A percentile compares a stretch with the other conserved stretches of the same genome.
Evolutionary conservation across 148 eudicot species (phyloP).

Genomic region (Rhododendron griersonianum): DNA sequence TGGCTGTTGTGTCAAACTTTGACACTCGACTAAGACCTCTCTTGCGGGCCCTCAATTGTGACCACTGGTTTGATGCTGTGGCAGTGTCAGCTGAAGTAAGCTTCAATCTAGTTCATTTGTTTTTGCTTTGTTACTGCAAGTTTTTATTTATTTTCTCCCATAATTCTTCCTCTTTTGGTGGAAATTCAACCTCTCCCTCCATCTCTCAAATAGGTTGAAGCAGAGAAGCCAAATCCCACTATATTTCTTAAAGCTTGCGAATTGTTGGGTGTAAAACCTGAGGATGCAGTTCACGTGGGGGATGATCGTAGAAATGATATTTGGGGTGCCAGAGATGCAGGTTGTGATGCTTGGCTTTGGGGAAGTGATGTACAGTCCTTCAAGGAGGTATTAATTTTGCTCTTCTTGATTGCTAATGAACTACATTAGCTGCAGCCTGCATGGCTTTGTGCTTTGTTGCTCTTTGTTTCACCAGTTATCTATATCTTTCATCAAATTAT

Average conservation of each 20-base stretch:
- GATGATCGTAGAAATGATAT: slow-evolving; percentile 91
- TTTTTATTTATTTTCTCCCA: background rate
- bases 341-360: slow-evolving; percentile 99
- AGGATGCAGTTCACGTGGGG: too few species aligned
- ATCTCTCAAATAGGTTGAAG: too few species aligned
- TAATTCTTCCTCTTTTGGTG: background rate
- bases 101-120: background rate
- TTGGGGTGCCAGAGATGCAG: slow-evolving; percentile 99
- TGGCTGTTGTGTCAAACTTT: slow-evolving; percentile 92
- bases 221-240: too few species aligned
- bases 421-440: too few species aligned
- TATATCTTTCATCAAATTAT: background rate
- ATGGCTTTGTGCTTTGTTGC: background rate
- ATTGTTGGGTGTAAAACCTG: too few species aligned
- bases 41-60: slow-evolving; percentile 77
- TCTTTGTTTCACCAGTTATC: background rate
- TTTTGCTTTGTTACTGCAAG: background rate
- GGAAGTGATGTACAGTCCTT: slow-evolving; percentile 93
- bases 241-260: too few species aligned
- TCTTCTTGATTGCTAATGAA: background rate
- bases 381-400: slow-evolving; percentile 57
- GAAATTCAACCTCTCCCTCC: background rate
- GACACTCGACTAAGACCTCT: slow-evolving; percentile 85
- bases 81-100: slow-evolving; percentile 98
- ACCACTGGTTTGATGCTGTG: slow-evolving; percentile 97